Conservation (phyloP, 495 filamentous ascomycete genomes). For the Lasiosphaeria ovina region DNA sequence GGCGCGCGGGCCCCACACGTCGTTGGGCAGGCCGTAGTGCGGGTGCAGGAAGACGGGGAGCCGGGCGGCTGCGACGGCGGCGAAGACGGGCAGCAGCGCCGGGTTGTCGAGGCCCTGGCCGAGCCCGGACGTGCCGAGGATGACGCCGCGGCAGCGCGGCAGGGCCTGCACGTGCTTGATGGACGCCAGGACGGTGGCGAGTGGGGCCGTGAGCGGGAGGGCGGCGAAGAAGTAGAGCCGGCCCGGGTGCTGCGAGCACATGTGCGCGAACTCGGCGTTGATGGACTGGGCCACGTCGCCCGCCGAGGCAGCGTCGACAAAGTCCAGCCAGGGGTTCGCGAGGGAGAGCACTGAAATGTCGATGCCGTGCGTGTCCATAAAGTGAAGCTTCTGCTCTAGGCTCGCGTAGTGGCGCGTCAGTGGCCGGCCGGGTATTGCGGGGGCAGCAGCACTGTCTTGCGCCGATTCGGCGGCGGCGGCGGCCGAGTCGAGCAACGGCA, state of each 20-base stretch:
- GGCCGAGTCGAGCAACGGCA: constrained; percentile 55
- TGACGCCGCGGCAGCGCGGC: constrained; percentile 73
- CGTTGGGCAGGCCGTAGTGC: constrained; percentile 81
- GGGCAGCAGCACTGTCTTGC: constrained; percentile 23
- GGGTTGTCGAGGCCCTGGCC: constrained; percentile 81
- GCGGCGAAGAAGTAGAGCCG: constrained; percentile 78
- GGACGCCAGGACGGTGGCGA: constrained; percentile 58
- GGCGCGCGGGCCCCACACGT: constrained; percentile 68
- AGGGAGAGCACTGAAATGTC: constrained; percentile 82
- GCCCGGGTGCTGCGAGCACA: constrained; percentile 59
- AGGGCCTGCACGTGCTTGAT: constrained; percentile 60
- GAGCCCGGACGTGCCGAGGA: constrained; percentile 83
- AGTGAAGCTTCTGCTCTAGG: constrained; percentile 69
- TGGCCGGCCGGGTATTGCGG: constrained; percentile 61
- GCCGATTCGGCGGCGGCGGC: constrained; percentile 10
- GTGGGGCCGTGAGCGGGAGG: constrained; percentile 70
- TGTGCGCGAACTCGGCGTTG: constrained; percentile 72
- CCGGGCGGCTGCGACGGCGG: constrained; percentile 59
- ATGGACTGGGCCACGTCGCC: constrained; percentile 59
- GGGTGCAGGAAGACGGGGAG: constrained; percentile 84
- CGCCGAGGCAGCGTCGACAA: constrained; percentile 63
- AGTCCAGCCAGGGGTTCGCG: constrained; percentile 96
- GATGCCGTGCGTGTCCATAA: constrained; percentile 85
- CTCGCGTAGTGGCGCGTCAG: constrained; percentile 73
- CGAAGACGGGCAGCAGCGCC: constrained; percentile 65